These are phyloP conservation scores for Jamesozyma jinghongensis DNA, from an alignment of 805 yeast genomes.

Conservation along the genomic window DNA sequence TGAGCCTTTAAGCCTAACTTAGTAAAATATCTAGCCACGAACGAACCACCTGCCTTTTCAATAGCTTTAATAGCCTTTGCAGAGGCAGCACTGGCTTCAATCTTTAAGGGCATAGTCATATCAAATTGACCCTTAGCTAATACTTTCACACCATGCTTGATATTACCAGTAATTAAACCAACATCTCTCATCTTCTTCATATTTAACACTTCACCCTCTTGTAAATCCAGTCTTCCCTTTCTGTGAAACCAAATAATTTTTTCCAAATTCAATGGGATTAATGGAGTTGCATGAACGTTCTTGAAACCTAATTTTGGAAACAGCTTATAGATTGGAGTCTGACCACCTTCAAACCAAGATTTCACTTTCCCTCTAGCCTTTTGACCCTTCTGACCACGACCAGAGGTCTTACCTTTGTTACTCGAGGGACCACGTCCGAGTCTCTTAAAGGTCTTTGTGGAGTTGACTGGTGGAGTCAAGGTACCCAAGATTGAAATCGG, in stretches of 20 bases:
- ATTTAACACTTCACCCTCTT: slow-evolving; percentile 54
- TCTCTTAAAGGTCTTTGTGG: slow-evolving; percentile 55
- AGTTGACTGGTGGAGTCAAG: slow-evolving; percentile 51
- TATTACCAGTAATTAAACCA: slow-evolving; percentile 62
- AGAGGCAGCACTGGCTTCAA: slow-evolving; percentile 81
- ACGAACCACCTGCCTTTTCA: slow-evolving; percentile 64
- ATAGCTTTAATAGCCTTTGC: slow-evolving; percentile 61
- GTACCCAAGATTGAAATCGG: slow-evolving; percentile 35
- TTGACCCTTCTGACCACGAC: slow-evolving; percentile 98
- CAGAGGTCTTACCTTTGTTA: slow-evolving; percentile 88
- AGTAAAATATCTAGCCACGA: slow-evolving; percentile 62
- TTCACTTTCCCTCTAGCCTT: slow-evolving; percentile 89
- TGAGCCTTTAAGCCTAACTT: slow-evolving; percentile 66
- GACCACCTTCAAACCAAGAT: slow-evolving; percentile 98
- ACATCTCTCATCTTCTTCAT: slow-evolving; percentile 68
- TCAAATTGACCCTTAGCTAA: slow-evolving; percentile 54
- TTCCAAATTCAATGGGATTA: slow-evolving; percentile 54
- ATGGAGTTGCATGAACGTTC: slow-evolving; percentile 46
- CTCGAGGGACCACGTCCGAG: slow-evolving; percentile 96
- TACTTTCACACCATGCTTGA: slow-evolving; percentile 74
- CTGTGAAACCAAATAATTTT: slow-evolving; percentile 65
- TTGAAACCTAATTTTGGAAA: slow-evolving; percentile 86
- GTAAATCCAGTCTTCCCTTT: slow-evolving; percentile 50
- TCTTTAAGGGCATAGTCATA: slow-evolving; percentile 50
- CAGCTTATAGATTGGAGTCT: slow-evolving; percentile 78